phyloP scores from a whole-genome alignment of 208 protist genomes.

The Strigomonas culicis region DNA sequence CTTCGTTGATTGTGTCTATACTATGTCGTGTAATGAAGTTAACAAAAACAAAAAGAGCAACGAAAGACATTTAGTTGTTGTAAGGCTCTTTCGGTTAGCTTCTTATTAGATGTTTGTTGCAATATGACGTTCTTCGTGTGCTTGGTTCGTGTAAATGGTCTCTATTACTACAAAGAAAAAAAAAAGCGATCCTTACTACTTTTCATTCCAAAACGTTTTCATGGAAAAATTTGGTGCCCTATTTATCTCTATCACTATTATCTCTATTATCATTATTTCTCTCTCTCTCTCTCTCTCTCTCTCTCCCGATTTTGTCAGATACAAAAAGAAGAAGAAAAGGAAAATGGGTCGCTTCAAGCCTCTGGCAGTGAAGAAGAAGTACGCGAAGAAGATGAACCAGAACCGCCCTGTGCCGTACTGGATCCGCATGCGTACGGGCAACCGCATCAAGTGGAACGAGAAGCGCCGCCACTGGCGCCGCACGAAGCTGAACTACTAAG shows the following conservation, averaged over 20 bases:
- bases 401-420: slow-evolving; percentile 94
- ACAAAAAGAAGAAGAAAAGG: slow-evolving; percentile 6
- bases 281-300: slow-evolving; percentile 14
- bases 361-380: slow-evolving; percentile 92
- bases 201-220: slow-evolving; percentile 6
- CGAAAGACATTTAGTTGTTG: too few relatives aligned
- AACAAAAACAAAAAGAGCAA: too few relatives aligned
- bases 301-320: not conserved
- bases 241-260: slow-evolving; percentile 18
- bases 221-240: not conserved
- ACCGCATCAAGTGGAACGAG: slow-evolving; percentile 93
- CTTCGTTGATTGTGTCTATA: too few relatives aligned
- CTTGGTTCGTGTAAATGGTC: too few relatives aligned
- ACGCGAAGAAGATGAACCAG: slow-evolving; percentile 93
- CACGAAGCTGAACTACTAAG: slow-evolving; percentile 93
- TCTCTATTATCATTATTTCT: slow-evolving; percentile 1
- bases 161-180: slow-evolving; percentile 16
- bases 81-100: too few relatives aligned
- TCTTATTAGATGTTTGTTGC: not conserved
- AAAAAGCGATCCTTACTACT: slow-evolving; percentile 1
- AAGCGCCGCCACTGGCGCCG: slow-evolving; percentile 95
- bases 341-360: slow-evolving; percentile 91
- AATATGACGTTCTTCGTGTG: not conserved
- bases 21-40: too few relatives aligned
- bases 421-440: slow-evolving; percentile 90